phyloP scores from a whole-genome alignment of 495 filamentous ascomycete species.

The Xylaria scruposa region DNA sequence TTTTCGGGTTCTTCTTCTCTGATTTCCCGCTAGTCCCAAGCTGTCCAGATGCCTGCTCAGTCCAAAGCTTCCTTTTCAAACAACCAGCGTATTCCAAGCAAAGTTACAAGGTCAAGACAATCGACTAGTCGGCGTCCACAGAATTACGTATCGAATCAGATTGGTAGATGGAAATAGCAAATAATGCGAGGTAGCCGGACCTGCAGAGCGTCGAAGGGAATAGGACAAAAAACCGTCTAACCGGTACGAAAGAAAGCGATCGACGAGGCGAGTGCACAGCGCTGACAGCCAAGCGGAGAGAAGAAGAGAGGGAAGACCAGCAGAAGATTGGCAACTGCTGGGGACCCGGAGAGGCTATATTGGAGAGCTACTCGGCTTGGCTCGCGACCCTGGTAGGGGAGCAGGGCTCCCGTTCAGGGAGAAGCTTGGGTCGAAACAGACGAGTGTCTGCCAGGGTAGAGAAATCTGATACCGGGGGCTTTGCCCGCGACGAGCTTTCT shows the following conservation, averaged over 20 bases:
- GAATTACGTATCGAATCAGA: constrained; percentile 27
- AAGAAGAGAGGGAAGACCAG: constrained; percentile 41
- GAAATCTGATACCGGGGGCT: constrained; percentile 49
- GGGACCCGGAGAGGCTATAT: constrained; percentile 50
- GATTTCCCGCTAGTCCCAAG: constrained; percentile 27
- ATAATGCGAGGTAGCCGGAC: constrained; percentile 56
- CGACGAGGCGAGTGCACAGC: constrained; percentile 54
- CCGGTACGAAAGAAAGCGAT: constrained; percentile 56
- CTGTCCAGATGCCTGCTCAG: neutral
- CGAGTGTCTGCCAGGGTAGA: constrained; percentile 38
- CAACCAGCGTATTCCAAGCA: constrained; percentile 3
- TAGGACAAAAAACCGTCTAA: constrained; percentile 31
- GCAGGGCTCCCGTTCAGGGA: constrained; percentile 40
- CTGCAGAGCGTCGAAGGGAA: constrained; percentile 45
- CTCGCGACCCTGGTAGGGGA: constrained; percentile 34
- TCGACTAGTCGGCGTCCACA: constrained; percentile 9
- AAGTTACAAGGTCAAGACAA: neutral
- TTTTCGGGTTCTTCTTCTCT: constrained; percentile 27
- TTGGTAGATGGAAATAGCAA: constrained; percentile 35
- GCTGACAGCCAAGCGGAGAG: constrained; percentile 40
- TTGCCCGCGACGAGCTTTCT: constrained; percentile 40
- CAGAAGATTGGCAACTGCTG: constrained; percentile 36
- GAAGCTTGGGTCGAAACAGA: constrained; percentile 48
- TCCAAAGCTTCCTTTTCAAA: neutral
- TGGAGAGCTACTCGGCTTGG: constrained; percentile 36